Evolutionary conservation across 192 early-diverging fungal genomes (phyloP).

Genomic region (Umbelopsis sp.): DNA sequence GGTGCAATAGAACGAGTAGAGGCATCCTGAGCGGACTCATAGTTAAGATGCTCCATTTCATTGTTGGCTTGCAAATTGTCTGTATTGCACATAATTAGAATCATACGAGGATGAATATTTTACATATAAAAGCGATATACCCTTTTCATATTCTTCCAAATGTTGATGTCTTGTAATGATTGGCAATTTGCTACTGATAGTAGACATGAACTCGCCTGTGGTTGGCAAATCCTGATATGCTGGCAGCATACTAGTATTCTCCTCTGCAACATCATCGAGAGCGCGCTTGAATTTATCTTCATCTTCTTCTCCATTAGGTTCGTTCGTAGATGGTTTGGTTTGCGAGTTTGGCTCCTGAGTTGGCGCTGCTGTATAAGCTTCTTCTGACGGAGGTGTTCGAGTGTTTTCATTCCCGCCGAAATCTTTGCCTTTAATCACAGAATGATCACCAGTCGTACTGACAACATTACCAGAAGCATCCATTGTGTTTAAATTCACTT

Average conservation of each 20-base stretch:
- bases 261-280: neutral
- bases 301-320: neutral
- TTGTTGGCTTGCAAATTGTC: slow-evolving; percentile 3
- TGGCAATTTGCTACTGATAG: neutral
- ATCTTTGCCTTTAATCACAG: neutral
- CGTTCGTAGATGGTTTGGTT: neutral
- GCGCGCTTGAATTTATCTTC: slow-evolving; percentile 3
- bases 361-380: too few relatives aligned
- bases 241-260: neutral
- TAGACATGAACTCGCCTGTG: neutral
- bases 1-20: slow-evolving; percentile 2
- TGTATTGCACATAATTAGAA: neutral
- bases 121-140: neutral
- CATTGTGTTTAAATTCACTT: neutral
- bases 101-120: neutral
- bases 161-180: neutral
- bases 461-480: neutral
- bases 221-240: neutral
- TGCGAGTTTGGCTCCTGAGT: too few relatives aligned
- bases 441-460: neutral
- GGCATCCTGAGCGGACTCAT: neutral
- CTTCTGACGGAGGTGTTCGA: too few relatives aligned
- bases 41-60: neutral
- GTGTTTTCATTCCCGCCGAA: too few relatives aligned
- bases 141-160: neutral